Evolutionary conservation across 2,329 filamentous ascomycete species (phyloP), one percentile per base, ranked within the genome.

Genomic region (Torrubiellomyces zombiae): DNA sequence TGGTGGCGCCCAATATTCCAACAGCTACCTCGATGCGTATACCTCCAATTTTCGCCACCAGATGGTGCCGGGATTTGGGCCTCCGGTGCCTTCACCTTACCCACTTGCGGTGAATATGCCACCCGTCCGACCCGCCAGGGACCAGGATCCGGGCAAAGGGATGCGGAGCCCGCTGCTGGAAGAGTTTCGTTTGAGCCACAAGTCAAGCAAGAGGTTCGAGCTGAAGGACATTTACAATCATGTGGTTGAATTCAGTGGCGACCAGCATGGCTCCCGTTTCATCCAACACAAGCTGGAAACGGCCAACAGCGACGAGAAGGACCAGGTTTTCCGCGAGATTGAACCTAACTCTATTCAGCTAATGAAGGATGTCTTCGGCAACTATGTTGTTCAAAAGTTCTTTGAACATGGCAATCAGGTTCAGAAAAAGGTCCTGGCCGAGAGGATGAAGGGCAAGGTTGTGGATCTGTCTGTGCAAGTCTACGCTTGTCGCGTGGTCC

Each of bases 301-400:
- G 2, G 89, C 89, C 28, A 94, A 92, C 45, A 93, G 83, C 40
- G 89, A 95, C 32, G 86, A 94, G 44, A 95, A 94, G 51, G 81
- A 92, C 16, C 74, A 75, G 28, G 68, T 95, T 1, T 95, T 94
- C 56, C 61, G 65, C 1, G 89, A 95, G 48, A 82, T 98, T 22
- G 67, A 79, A 38, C 68, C 73, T 1, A 89, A 98, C 37, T 72
- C 77, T 2, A 51, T 92, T 16, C 82, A 86, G 42, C 58, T 98
- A 23, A 94, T 93, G 82, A 86, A 76, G 22, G 89, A 95, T 47
- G 76, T 95, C 0, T 98, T 94, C 44, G 89, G 89, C 27, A 98
- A 98, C 49, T 98, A 95, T 44, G 89, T 98, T 18, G 85, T 95
- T 19, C 89, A 98, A 44, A 95, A 94, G 48, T 75, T 95, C 45